Evolutionary conservation across 306 rosid species (phyloP).

Genomic region (Cyamopsis tetragonoloba): DNA sequence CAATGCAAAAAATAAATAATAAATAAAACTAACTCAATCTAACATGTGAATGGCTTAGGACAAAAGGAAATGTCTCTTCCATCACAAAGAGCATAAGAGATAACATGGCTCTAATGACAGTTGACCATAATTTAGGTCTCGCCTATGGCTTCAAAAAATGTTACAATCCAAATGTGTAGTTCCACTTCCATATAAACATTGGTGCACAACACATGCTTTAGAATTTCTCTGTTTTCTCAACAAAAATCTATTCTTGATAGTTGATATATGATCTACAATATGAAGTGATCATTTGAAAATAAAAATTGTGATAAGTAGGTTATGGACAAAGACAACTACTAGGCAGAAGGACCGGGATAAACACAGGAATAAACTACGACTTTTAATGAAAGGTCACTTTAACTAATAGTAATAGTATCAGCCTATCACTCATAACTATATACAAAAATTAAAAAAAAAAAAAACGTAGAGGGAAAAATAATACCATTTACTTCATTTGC

Average conservation of each 20-base stretch:
- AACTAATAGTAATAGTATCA: neutral
- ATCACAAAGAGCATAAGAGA: neutral
- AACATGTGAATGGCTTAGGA: neutral
- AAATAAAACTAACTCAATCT: neutral
- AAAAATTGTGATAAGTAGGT: neutral
- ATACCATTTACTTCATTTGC: conserved; percentile 51
- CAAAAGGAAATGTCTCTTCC: neutral
- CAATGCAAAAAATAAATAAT: neutral
- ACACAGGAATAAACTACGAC: neutral
- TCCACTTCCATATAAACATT: neutral
- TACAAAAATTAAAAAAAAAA: too few relatives aligned
- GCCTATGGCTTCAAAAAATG: neutral
- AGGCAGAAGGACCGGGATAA: neutral
- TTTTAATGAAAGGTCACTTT: neutral
- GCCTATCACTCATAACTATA: neutral
- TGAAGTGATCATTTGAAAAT: neutral
- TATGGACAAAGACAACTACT: neutral
- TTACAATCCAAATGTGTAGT: neutral
- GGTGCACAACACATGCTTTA: neutral
- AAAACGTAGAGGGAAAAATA: neutral
- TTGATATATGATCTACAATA: neutral
- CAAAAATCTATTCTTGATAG: neutral
- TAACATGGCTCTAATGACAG: neutral
- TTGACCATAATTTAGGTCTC: neutral
- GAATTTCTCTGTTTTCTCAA: neutral